A percentile compares a stretch with the other conserved stretches of the same genome.
Conservation (phyloP, 139 green algal genomes). For the Chlorella sp. region DNA sequence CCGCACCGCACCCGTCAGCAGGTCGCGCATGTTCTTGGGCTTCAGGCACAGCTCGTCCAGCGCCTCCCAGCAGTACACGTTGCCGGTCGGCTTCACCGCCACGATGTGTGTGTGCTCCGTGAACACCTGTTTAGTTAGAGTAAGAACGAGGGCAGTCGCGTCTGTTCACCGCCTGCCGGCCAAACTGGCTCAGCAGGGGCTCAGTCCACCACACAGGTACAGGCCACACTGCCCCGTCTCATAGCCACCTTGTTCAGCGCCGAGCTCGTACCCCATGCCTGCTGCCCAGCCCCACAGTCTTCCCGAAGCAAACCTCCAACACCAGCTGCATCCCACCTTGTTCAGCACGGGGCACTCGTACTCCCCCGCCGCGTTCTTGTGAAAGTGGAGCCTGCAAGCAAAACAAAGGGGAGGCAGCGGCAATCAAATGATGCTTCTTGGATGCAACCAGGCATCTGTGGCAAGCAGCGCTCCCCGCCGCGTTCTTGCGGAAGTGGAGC, state of each 20-base stretch:
- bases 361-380: slow-evolving; percentile 89
- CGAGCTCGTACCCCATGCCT: too few relatives aligned
- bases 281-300: too few relatives aligned
- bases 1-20: slow-evolving; percentile 42
- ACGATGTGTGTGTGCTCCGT: slow-evolving; percentile 97
- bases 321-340: slow-evolving; percentile 59
- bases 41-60: slow-evolving; percentile 96
- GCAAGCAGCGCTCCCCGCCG: too few relatives aligned
- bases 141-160: not conserved
- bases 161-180: not conserved
- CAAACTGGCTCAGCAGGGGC: not conserved
- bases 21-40: slow-evolving; percentile 83
- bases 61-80: slow-evolving; percentile 74
- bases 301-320: too few relatives aligned
- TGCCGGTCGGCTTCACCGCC: slow-evolving; percentile 84
- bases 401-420: too few relatives aligned
- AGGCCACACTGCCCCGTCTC: not conserved
- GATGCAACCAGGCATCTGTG: too few relatives aligned
- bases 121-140: slow-evolving; percentile 73
- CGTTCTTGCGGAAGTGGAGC: too few relatives aligned
- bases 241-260: slow-evolving; percentile 1
- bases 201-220: not conserved
- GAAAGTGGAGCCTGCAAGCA: slow-evolving; percentile 83
- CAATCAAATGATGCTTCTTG: too few relatives aligned
- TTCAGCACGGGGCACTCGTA: slow-evolving; percentile 93